Conservation (phyloP, 2,329 filamentous ascomycete genomes). For the Hypoxylon rubiginosum region DNA sequence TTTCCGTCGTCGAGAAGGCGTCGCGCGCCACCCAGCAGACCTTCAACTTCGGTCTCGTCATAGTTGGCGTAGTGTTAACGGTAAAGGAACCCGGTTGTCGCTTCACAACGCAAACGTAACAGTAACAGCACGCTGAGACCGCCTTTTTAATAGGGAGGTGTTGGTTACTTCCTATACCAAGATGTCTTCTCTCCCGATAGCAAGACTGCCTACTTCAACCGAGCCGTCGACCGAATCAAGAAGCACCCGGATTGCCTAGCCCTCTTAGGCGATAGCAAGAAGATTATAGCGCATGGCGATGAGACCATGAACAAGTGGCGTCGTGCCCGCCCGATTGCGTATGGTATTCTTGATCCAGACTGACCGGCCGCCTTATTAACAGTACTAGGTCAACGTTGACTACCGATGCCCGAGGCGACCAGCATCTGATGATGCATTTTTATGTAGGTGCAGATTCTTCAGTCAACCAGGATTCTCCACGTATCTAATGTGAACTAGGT, state of each 20-base stretch:
- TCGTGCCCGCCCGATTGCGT: constrained; percentile 72
- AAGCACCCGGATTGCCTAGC: constrained; percentile 77
- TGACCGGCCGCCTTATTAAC: constrained; percentile 47
- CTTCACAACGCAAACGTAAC: constrained; percentile 1
- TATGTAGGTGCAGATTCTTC: constrained; percentile 66
- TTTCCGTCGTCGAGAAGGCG: constrained; percentile 82
- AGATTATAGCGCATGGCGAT: constrained; percentile 87
- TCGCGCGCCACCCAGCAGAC: constrained; percentile 90
- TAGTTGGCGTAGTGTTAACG: constrained; percentile 81
- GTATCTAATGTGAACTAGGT: constrained; percentile 65
- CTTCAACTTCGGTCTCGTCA: constrained; percentile 85
- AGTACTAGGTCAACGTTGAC: constrained; percentile 71
- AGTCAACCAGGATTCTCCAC: not conserved
- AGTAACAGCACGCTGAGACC: constrained; percentile 19
- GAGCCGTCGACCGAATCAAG: constrained; percentile 83
- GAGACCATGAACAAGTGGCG: constrained; percentile 86
- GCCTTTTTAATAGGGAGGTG: constrained; percentile 70
- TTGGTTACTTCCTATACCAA: constrained; percentile 81
- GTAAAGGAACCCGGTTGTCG: constrained; percentile 58
- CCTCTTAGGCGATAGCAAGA: constrained; percentile 78
- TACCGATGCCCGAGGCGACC: constrained; percentile 79
- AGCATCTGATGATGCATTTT: constrained; percentile 89
- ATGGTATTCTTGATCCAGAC: constrained; percentile 40
- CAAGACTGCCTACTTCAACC: constrained; percentile 90
- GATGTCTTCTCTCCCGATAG: constrained; percentile 89